These are phyloP conservation scores for Magnusiomyces suaveolens DNA, from an alignment of 1,139 yeast species.

Conservation along the genomic window DNA sequence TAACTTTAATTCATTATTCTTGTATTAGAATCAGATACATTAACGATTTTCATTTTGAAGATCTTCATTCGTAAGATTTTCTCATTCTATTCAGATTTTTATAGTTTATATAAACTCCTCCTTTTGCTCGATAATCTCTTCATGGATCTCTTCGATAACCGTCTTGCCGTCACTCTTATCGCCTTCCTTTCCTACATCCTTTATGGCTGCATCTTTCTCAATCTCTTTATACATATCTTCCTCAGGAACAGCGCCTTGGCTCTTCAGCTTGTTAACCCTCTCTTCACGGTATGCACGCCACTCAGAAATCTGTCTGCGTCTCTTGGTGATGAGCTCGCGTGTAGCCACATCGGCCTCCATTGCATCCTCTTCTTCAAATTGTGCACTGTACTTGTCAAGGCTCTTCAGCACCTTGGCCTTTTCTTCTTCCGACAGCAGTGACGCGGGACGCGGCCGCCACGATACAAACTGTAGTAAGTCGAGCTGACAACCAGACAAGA, in stretches of 20 bases:
- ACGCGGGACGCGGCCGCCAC: conserved; percentile 96
- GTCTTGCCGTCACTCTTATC: not conserved
- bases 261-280: conserved; percentile 42
- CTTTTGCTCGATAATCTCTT: conserved; percentile 65
- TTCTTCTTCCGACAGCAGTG: conserved; percentile 65
- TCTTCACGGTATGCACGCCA: conserved; percentile 74
- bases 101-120: no score
- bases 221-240: conserved; percentile 21
- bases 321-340: conserved; percentile 76
- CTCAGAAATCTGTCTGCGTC: conserved; percentile 73
- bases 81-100: not conserved
- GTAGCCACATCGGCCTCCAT: conserved; percentile 94
- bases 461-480: conserved; percentile 81
- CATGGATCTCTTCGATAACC: conserved; percentile 52
- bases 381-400: conserved; percentile 80
- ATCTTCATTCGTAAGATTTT: no score
- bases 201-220: no score
- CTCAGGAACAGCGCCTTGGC: conserved; percentile 34
- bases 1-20: not conserved
- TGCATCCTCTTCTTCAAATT: conserved; percentile 90
- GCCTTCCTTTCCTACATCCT: no score
- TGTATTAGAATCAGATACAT: not conserved
- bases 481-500: conserved; percentile 62
- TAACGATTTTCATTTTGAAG: no score
- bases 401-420: conserved; percentile 85